Evolutionary conservation across 192 early-diverging fungal genomes (phyloP).

Genomic region (Globomyces pollinis-pini): DNA sequence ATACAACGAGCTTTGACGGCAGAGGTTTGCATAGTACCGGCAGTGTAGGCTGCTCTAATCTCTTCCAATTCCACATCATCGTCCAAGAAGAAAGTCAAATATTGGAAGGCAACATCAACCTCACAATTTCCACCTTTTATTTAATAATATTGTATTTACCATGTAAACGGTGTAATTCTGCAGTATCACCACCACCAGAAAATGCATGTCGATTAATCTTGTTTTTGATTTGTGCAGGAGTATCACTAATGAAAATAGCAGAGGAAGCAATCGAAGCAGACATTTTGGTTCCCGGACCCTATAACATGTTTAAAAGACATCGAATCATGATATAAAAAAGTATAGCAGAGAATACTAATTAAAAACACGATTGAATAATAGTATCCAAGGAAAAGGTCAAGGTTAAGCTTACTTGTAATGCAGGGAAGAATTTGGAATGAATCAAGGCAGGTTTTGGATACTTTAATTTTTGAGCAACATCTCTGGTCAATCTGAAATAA

Average conservation of each 20-base stretch:
- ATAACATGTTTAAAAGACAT: no score
- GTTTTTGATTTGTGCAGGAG: constrained; percentile 88
- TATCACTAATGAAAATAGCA: constrained; percentile 90
- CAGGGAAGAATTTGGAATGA: constrained; percentile 93
- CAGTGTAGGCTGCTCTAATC: constrained; percentile 64
- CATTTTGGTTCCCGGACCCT: constrained; percentile 89
- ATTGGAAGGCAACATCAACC: constrained; percentile 93
- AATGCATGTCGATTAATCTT: constrained; percentile 96
- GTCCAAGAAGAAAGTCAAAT: constrained; percentile 87
- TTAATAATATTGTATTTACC: no score
- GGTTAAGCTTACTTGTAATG: constrained; percentile 43
- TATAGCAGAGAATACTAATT: background rate
- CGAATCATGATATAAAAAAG: constrained; percentile 2
- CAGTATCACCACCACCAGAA: constrained; percentile 80
- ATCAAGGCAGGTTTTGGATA: constrained; percentile 93
- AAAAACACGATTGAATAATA: background rate
- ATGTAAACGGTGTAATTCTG: constrained; percentile 70
- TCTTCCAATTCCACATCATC: constrained; percentile 79
- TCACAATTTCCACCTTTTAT: constrained; percentile 87
- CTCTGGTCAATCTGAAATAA: constrained; percentile 95
- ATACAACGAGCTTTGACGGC: constrained; percentile 87
- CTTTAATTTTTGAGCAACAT: constrained; percentile 85
- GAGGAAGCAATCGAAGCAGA: constrained; percentile 79
- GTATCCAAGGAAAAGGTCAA: constrained; percentile 25
- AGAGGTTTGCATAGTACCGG: constrained; percentile 80